Base-by-base conservation (phyloP, 805 yeast genomes). In the Torulaspora indica region DNA sequence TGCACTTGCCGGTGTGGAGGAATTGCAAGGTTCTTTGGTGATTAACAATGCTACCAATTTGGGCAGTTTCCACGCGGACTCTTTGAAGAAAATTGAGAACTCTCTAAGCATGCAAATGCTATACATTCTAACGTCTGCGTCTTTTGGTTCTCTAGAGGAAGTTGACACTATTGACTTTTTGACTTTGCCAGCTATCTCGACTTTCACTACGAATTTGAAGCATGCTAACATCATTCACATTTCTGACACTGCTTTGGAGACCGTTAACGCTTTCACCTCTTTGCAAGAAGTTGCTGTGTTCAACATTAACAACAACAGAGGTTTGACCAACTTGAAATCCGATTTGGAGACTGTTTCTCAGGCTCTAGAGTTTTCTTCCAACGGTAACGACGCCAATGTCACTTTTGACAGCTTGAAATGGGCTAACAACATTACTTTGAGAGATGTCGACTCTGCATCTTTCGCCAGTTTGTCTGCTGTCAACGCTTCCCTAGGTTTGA, bases 341-440 rank as follows among this genome's bases (percentile, higher is more conserved):
- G 79, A 78, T 52, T 77, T 91, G 65, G 69, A 80, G 68, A 70
- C 84, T 48, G 93, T 89, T 52, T 77, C 91, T 50, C 78, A 78
- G 65, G 66, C 81, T 51, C 76, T 93, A 60, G 79, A 82, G 59
- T 81, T 93, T 64, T 80, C 96, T 53, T 85, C 76, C 76, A 93
- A 93, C 75, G 85, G 95, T 64, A 81, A 81, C 51, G 72, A 77
- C 48, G 88, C 85, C 49, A 80, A 77, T 53, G 83, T 83, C 54
- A 54, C 71, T 43, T 82, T 90, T 55, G 81, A 82, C 68, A 66
- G 76, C 58, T 80, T 93, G 67, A 58, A 75, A 55, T 78, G 89
- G 82, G 98, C 96, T 53, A 84, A 85, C 78, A 84, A 87, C 78
- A 73, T 93, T 60, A 80, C 88, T 52, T 79, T 91, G 77, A 84